Evolutionary conservation across 805 yeast species (phyloP), one percentile per base, ranked within the genome.

Genomic region (Saccharomyces eubayanus): DNA sequence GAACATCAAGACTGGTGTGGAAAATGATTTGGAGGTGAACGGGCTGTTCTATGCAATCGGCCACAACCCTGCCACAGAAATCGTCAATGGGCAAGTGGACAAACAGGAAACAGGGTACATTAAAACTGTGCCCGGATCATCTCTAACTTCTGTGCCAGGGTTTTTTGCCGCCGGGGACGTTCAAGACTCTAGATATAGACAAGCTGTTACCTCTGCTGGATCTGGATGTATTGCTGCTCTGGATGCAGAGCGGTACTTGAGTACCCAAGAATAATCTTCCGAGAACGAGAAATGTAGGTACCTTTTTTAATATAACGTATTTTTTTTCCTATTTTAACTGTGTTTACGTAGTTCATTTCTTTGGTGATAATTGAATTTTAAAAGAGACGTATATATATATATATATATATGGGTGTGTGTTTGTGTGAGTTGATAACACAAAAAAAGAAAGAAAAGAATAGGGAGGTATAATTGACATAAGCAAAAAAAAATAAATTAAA

Each of bases 161-260:
- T 88, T 94, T 57, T 94, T 87, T 63, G 99, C 99, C 56, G 99
- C 99, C 55, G 99, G 99, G 74, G 99, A 94, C 69, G 99, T 94
- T 55, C 99, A 94, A 75, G 99, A 94, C 74, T 85, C 89, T 73
- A 82, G 81, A 70, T 94, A 92, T 75, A 89, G 99, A 83, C 99
- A 94, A 77, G 99, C 99, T 55, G 89, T 94, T 68, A 94, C 99
- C 45, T 90, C 97, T 72, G 99, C 99, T 14, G 99, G 99, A 69
- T 81, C 96, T 59, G 99, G 99, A 59, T 94, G 99, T 80, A 92
- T 91, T 97, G 99, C 99, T 66, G 99, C 96, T 56, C 80, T 94
- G 57, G 98, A 94, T 67, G 89, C 92, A 67, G 97, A 91, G 76
- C 85, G 83, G 71, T 87, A 79, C 71, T 70, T 91, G 58, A 75